Base-by-base conservation (phyloP, 176 grass and related monocot genomes). In the Neostapfia colusana region DNA sequence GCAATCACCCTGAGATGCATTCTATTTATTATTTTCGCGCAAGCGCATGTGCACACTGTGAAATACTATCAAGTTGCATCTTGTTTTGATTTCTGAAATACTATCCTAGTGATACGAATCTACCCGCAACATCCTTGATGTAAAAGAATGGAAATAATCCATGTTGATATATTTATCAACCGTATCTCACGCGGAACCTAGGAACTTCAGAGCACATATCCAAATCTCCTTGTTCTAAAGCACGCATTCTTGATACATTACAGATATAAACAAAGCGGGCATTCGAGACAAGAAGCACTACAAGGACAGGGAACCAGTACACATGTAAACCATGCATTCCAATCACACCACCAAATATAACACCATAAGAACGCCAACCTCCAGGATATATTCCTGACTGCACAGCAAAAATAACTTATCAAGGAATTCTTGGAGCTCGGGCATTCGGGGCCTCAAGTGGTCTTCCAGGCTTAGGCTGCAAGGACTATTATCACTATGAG, bases 401-500 rank as follows among this genome's bases (percentile, higher is more conserved):
- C 81, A 80, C 75, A 84, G 70, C 81, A 84, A 88, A 88, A 88
- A 75, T 56, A 84, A 79, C 66, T 88, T 46, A 70, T 39, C 38
- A 70, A 84, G 74, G 76, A 88, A 88, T 75, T 49, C 13, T 44
- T 74, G 31, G 38, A 79, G 86, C 76, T 80, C 35, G 28, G 79
- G 24, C 69, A 57, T 80, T 70, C 6, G 5, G 56, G 70, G 70
- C 27, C 48, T 25, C 37, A 75, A 39, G 26, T 40, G 70, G 70
- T 50, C 61, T 63, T 62, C 63, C 86, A 84, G 14, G 72, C 48
- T 56, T 93, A 97, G 36, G 93, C 90, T 82, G 90, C 88, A 57
- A 97, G 88, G 56, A 97, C 88, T 65, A 97, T 97, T 48, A 97
- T 91, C 81, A 97, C 88, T 78, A 97, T 97, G 75, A 97, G 93